Evolutionary conservation across 202 grass and related monocot genomes (phyloP).

Genomic region (Carex arenaria): DNA sequence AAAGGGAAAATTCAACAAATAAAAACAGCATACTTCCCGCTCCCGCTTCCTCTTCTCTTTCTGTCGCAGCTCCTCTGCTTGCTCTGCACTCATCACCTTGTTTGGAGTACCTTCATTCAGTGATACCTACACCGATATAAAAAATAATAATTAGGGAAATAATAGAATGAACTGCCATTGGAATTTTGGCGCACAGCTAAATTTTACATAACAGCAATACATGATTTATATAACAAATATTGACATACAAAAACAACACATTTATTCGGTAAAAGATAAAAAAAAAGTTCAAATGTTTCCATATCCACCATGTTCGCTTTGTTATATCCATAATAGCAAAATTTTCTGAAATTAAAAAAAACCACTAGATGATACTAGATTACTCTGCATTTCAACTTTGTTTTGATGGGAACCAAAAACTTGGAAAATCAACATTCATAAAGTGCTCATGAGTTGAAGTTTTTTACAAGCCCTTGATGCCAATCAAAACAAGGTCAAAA

Average conservation of each 20-base stretch:
- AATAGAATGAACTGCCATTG: not conserved
- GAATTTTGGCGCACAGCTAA: not conserved
- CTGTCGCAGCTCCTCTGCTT: conserved; percentile 77
- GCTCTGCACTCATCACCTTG: conserved; percentile 66
- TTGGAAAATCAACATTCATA: not conserved
- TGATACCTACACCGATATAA: conserved; percentile 40
- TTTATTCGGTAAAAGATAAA: not conserved
- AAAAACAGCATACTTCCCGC: conserved; percentile 43
- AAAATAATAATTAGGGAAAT: conserved; percentile 2
- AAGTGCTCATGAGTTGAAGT: not conserved
- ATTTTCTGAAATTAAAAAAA: not conserved
- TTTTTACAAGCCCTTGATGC: not conserved
- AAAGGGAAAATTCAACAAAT: not conserved
- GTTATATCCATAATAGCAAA: not conserved
- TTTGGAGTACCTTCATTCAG: conserved; percentile 41
- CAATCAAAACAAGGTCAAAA: not conserved
- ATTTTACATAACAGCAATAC: conserved; percentile 1
- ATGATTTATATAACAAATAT: not conserved
- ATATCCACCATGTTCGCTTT: not conserved
- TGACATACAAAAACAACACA: not conserved
- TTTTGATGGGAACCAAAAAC: not conserved
- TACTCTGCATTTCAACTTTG: not conserved
- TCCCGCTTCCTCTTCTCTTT: conserved; percentile 88
- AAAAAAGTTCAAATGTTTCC: not conserved
- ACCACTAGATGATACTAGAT: not conserved